Evolutionary conservation across 257 asterid species (phyloP).

Genomic region (Linderniella brevidens): DNA sequence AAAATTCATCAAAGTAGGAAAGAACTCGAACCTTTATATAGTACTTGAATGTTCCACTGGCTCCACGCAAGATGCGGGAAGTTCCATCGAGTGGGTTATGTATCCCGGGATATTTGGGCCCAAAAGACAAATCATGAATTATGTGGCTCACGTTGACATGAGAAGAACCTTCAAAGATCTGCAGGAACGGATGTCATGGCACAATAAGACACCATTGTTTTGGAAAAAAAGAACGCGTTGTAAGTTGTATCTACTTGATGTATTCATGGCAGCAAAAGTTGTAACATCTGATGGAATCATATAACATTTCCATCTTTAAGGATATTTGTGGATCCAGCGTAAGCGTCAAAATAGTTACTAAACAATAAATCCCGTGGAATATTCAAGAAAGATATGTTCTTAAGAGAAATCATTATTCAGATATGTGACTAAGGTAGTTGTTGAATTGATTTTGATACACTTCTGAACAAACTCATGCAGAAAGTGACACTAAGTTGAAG

Average conservation of each 20-base stretch:
- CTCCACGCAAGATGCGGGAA: constrained; percentile 51
- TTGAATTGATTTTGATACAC: not conserved
- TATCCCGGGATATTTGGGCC: constrained; percentile 93
- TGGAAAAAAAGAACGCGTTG: too few species aligned
- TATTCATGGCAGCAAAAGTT: too few species aligned
- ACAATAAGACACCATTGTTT: not conserved
- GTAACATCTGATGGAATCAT: too few species aligned
- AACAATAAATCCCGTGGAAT: too few species aligned
- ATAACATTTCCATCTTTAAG: too few species aligned
- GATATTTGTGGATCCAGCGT: too few species aligned
- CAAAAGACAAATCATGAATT: constrained; percentile 88
- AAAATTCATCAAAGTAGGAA: not conserved
- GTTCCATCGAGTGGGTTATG: constrained; percentile 98
- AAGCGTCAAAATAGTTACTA: too few species aligned
- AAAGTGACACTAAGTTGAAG: constrained; percentile 7
- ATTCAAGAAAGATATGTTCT: too few species aligned
- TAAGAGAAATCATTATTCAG: too few species aligned
- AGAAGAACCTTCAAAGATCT: constrained; percentile 76
- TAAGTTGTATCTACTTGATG: too few species aligned
- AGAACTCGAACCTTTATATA: constrained; percentile 66
- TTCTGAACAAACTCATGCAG: constrained; percentile 9
- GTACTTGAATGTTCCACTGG: constrained; percentile 96
- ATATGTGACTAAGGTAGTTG: too few species aligned
- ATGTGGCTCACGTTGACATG: constrained; percentile 94
- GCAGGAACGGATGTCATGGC: constrained; percentile 14